Percentiles rank a stretch among this genome's conserved stretches.
Conservation (phyloP, 1,284 basidiomycete species). For the Cystobasidium slooffiae region DNA sequence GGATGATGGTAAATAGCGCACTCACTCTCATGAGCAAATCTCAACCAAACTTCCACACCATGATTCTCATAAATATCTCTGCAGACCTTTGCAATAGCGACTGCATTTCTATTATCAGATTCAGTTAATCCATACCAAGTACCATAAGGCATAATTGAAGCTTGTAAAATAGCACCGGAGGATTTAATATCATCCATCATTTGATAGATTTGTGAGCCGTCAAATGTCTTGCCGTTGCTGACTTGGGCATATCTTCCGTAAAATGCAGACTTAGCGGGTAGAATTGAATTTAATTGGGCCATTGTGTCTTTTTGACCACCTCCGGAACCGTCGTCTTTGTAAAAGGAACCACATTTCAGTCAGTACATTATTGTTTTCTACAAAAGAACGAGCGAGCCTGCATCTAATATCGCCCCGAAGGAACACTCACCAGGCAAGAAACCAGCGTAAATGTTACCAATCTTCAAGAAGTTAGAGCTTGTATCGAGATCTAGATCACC, state of each 20-base stretch:
- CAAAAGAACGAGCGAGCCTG: neutral
- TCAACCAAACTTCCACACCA: conserved; percentile 56
- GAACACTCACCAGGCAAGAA: conserved; percentile 31
- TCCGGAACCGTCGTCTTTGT: conserved; percentile 38
- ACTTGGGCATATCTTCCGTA: conserved; percentile 45
- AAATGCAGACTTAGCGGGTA: conserved; percentile 40
- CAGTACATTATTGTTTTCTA: neutral
- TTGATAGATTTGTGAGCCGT: conserved; percentile 36
- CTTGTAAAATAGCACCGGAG: conserved; percentile 43
- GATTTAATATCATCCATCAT: conserved; percentile 44
- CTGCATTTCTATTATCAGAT: conserved; percentile 53
- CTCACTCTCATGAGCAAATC: conserved; percentile 53
- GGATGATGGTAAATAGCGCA: neutral
- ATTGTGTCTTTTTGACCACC: conserved; percentile 27
- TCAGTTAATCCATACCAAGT: conserved; percentile 51
- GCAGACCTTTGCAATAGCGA: conserved; percentile 55
- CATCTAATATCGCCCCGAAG: neutral
- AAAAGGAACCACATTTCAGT: neutral
- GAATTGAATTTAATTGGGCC: conserved; percentile 20
- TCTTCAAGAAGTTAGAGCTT: conserved; percentile 31
- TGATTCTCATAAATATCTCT: conserved; percentile 55
- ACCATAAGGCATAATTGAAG: conserved; percentile 45
- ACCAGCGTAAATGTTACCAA: conserved; percentile 41
- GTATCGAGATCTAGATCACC: conserved; percentile 22
- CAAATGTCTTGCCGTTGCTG: conserved; percentile 37